These are phyloP conservation scores for Nidula microcarpa DNA, from an alignment of 768 basidiomycete species.

Conservation along the genomic window DNA sequence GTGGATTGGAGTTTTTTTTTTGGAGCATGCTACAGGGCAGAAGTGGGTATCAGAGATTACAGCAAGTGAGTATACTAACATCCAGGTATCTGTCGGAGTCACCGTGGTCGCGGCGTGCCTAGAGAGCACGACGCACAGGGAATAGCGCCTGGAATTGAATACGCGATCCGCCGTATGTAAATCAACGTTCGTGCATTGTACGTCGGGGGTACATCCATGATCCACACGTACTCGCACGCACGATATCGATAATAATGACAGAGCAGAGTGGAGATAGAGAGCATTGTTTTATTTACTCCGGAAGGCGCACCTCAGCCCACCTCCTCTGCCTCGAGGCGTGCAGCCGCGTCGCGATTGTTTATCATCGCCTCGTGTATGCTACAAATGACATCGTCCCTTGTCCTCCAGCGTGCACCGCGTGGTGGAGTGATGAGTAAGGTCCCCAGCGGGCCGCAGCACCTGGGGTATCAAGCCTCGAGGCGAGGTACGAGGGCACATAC, in stretches of 20 bases:
- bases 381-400: conserved; percentile 7
- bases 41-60: background rate
- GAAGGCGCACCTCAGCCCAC: conserved; percentile 1
- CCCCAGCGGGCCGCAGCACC: too few relatives aligned
- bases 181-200: too few relatives aligned
- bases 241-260: background rate
- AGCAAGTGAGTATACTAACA: too few relatives aligned
- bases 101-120: background rate
- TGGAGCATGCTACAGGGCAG: too few relatives aligned
- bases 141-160: too few relatives aligned
- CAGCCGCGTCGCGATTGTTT: conserved; percentile 2
- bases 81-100: background rate
- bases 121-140: background rate
- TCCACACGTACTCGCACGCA: background rate
- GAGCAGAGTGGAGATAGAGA: too few relatives aligned
- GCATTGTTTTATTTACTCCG: background rate
- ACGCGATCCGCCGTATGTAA: too few relatives aligned
- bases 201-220: background rate
- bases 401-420: too few relatives aligned
- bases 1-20: too few relatives aligned
- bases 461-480: too few relatives aligned
- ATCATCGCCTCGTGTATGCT: conserved; percentile 9
- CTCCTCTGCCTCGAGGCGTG: conserved; percentile 7
- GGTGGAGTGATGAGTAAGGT: too few relatives aligned
- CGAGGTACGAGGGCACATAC: too few relatives aligned